Evolutionary conservation across 306 rosid genomes (phyloP).

Genomic region (Trifolium repens): DNA sequence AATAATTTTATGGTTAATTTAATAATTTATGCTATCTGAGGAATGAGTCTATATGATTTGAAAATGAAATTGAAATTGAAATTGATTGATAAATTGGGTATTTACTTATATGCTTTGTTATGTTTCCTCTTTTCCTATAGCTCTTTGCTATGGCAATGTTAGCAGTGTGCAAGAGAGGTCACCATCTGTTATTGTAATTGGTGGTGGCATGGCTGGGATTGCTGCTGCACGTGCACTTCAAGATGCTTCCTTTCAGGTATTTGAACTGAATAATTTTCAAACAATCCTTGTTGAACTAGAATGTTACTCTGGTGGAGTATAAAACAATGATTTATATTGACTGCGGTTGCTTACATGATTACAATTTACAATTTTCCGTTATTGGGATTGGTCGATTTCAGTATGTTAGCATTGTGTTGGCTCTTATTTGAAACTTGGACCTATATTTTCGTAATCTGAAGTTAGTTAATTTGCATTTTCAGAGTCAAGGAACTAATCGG

Average conservation of each 20-base stretch:
- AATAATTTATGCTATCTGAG: background rate
- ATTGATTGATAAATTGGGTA: background rate
- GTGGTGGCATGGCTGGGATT: slow-evolving; percentile 95
- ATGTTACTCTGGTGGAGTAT: background rate
- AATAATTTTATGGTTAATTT: background rate
- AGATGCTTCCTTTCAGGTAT: slow-evolving; percentile 94
- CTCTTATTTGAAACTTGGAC: no score
- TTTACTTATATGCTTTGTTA: slow-evolving; percentile 8
- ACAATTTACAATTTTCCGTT: background rate
- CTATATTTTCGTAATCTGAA: no score
- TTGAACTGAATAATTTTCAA: slow-evolving; percentile 1
- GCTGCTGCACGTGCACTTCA: slow-evolving; percentile 97
- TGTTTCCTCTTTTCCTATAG: slow-evolving; percentile 43
- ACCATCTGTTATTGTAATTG: slow-evolving; percentile 92
- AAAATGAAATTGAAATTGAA: no score
- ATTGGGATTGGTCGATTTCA: background rate
- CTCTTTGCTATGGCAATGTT: slow-evolving; percentile 57
- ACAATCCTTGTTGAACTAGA: background rate
- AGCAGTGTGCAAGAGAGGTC: slow-evolving; percentile 59
- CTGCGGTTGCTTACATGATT: background rate
- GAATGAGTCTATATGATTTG: background rate
- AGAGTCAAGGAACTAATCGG: no score
- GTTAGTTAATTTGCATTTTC: no score
- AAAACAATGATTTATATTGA: background rate
- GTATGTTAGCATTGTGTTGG: no score